Percentiles rank a stretch among this genome's conserved stretches.
phyloP scores from a whole-genome alignment of 2,329 filamentous ascomycete species.

The Phaeosphaeriaceae sp. region DNA sequence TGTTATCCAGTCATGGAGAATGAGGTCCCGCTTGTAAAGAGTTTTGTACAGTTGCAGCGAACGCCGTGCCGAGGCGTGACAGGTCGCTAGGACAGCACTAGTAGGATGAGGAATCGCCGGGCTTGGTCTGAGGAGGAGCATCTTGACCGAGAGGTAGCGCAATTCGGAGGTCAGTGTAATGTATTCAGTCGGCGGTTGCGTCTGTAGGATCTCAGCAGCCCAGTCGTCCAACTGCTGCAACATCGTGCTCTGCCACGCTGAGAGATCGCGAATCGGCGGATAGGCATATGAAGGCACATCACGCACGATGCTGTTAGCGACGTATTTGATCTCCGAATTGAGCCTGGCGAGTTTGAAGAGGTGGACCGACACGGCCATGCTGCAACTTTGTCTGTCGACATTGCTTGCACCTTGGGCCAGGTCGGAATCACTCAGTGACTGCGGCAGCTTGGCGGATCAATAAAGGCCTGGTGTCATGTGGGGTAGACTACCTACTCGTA shows the following conservation, averaged over 20 bases:
- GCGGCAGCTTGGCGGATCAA: constrained; percentile 18
- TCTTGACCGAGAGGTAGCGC: constrained; percentile 58
- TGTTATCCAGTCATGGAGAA: constrained; percentile 54
- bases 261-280: constrained; percentile 43
- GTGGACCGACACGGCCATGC: constrained; percentile 47
- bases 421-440: constrained; percentile 22
- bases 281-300: constrained; percentile 56
- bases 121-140: constrained; percentile 61
- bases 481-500: constrained; percentile 5
- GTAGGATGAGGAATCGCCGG: constrained; percentile 61
- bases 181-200: constrained; percentile 7
- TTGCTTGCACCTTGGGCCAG: constrained; percentile 1
- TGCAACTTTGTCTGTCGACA: constrained; percentile 2
- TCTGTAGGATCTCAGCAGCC: constrained; percentile 7
- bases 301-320: constrained; percentile 62
- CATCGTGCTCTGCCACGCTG: constrained; percentile 43
- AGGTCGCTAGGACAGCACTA: constrained; percentile 50
- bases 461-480: neutral
- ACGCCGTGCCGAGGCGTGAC: constrained; percentile 54
- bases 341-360: constrained; percentile 58
- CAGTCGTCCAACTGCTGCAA: constrained; percentile 29
- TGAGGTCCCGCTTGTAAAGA: constrained; percentile 55
- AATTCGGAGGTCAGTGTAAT: constrained; percentile 51
- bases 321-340: constrained; percentile 67
- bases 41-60: constrained; percentile 53